Conservation (phyloP, 1,139 yeast species). For the Blastobotrys serpentis region DNA sequence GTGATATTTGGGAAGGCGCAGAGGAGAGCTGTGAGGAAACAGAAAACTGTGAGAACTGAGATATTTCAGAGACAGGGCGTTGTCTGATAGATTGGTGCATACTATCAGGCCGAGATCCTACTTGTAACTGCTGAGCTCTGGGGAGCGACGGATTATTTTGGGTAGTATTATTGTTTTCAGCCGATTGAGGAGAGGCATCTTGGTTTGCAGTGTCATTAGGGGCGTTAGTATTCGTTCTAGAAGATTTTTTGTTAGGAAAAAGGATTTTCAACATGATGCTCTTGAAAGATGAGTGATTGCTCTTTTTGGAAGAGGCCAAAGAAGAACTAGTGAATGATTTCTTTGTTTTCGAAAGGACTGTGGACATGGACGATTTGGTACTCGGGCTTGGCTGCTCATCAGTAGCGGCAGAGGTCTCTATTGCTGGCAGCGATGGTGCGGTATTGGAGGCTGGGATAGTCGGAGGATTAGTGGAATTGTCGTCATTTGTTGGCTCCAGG, state of each 20-base stretch:
- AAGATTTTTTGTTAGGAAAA: conserved; percentile 10
- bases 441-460: not conserved
- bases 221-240: conserved; percentile 2
- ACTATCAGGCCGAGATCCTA: conserved; percentile 3
- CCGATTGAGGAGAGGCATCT: not conserved
- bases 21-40: conserved; percentile 52
- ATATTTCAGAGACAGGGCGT: conserved; percentile 65
- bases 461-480: not conserved
- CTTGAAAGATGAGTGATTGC: conserved; percentile 20
- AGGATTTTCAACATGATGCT: conserved; percentile 23
- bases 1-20: conserved; percentile 28
- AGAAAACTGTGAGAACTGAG: conserved; percentile 59
- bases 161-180: not conserved
- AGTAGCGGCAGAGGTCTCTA: not conserved
- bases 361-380: conserved; percentile 19
- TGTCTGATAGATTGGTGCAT: conserved; percentile 29
- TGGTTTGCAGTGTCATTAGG: conserved; percentile 5
- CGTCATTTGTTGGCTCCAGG: not conserved
- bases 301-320: conserved; percentile 12
- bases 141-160: not conserved
- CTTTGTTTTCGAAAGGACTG: conserved; percentile 17
- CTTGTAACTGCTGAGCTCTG: not conserved
- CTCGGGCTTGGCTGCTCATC: conserved; percentile 15
- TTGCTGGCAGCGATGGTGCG: not conserved
- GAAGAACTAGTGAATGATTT: conserved; percentile 9